phyloP scores from a whole-genome alignment of 106 monocot species.

The Phalaenopsis equestris region DNA sequence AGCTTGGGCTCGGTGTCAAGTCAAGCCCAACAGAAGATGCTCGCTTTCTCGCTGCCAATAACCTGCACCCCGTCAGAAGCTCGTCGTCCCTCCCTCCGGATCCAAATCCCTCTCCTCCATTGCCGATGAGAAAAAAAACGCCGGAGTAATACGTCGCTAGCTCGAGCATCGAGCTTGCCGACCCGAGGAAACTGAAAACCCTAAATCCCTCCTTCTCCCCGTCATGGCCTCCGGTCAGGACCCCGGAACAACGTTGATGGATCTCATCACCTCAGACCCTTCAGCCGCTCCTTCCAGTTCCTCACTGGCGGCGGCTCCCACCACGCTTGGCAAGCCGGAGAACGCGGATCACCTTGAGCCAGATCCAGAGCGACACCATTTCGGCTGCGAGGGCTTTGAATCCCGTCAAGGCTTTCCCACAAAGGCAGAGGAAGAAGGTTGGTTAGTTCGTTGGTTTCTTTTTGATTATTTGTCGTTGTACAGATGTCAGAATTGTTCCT shows the following conservation, averaged over 20 bases:
- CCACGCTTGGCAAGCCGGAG: slow-evolving; percentile 62
- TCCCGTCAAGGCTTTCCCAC: slow-evolving; percentile 52
- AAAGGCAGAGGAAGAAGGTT: slow-evolving; percentile 70
- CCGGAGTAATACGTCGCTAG: background rate
- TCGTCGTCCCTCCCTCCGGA: background rate
- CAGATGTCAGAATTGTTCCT: background rate
- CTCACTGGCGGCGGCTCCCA: slow-evolving; percentile 15
- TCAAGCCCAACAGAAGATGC: too few species aligned
- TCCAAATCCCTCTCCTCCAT: background rate
- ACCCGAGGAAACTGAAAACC: background rate
- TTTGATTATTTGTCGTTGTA: background rate
- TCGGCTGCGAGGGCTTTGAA: slow-evolving; percentile 91
- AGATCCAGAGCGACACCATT: slow-evolving; percentile 96
- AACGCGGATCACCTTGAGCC: slow-evolving; percentile 58
- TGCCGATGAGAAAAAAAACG: background rate
- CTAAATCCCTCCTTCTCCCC: slow-evolving; percentile 5
- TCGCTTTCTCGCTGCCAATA: background rate
- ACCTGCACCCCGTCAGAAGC: background rate
- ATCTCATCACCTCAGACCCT: slow-evolving; percentile 88
- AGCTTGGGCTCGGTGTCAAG: too few species aligned
- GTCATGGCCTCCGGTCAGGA: slow-evolving; percentile 61
- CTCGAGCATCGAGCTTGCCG: background rate
- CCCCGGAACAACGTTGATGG: slow-evolving; percentile 71
- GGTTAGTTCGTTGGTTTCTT: background rate
- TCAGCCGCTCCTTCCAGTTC: slow-evolving; percentile 17